phyloP scores from a whole-genome alignment of 345 rosid species.

The Euphorbia lathyris region DNA sequence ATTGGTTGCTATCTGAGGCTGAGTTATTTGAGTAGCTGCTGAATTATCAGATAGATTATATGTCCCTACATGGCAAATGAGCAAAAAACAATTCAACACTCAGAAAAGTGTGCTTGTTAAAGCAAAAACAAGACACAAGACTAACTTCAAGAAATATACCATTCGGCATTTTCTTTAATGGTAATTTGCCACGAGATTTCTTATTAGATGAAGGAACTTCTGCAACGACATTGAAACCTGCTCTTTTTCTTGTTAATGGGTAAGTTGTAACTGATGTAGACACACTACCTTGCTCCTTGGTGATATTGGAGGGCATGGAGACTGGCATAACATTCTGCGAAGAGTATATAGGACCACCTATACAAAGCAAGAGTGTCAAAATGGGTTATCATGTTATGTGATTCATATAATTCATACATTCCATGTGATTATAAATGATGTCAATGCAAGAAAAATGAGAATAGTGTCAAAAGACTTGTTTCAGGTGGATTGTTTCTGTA shows the following conservation, averaged over 20 bases:
- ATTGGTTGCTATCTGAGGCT: constrained; percentile 5
- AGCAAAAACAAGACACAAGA: not conserved
- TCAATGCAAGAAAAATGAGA: no score
- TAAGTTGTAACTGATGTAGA: constrained; percentile 32
- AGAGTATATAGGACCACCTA: constrained; percentile 37
- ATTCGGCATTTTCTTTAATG: constrained; percentile 26
- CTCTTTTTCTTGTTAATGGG: constrained; percentile 48
- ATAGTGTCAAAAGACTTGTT: no score
- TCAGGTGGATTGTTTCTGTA: no score
- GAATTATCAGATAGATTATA: constrained; percentile 13
- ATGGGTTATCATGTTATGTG: no score
- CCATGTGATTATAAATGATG: no score
- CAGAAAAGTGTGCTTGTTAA: not conserved
- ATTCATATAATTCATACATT: no score
- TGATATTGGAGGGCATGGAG: constrained; percentile 30
- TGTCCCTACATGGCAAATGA: not conserved
- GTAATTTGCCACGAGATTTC: constrained; percentile 39
- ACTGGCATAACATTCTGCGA: constrained; percentile 39
- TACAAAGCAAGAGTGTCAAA: not conserved
- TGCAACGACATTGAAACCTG: constrained; percentile 23
- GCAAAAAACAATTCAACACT: constrained; percentile 1
- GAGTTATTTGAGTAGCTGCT: constrained; percentile 22
- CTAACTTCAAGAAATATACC: constrained; percentile 34
- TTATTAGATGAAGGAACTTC: constrained; percentile 42
- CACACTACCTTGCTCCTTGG: constrained; percentile 17